These are phyloP conservation scores for Tephrocybe sp. DNA, from an alignment of 768 basidiomycete species.

Conservation along the genomic window DNA sequence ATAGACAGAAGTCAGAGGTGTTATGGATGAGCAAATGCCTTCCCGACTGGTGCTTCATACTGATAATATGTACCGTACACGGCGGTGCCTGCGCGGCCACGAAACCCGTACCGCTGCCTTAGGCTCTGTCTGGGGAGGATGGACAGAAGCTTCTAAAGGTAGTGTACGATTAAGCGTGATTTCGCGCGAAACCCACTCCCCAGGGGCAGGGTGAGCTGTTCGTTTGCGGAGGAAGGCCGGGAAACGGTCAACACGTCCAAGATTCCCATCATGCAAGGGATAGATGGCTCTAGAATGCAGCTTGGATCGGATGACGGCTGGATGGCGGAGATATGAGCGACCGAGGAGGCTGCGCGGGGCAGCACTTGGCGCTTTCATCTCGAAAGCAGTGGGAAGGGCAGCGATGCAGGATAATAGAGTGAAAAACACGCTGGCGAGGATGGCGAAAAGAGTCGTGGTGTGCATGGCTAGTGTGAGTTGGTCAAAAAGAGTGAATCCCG, in stretches of 20 bases:
- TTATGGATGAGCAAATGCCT: too few species aligned
- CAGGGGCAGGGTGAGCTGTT: neutral
- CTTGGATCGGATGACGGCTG: neutral
- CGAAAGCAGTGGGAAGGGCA: slow-evolving; percentile 29
- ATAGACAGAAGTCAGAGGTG: too few species aligned
- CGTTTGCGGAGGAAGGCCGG: slow-evolving; percentile 6
- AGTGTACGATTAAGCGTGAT: too few species aligned
- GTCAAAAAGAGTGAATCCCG: slow-evolving; percentile 7
- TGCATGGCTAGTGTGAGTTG: slow-evolving; percentile 34
- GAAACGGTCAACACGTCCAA: slow-evolving; percentile 10
- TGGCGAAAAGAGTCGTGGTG: slow-evolving; percentile 27
- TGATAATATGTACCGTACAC: neutral
- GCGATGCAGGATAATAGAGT: slow-evolving; percentile 33
- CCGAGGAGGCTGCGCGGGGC: slow-evolving; percentile 24
- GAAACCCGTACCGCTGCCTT: neutral
- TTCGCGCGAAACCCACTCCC: too few species aligned
- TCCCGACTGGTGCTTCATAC: neutral
- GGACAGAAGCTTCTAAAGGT: too few species aligned
- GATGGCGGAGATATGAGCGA: slow-evolving; percentile 18
- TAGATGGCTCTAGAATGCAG: neutral
- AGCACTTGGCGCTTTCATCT: neutral
- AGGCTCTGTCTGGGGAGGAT: neutral
- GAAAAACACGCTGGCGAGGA: slow-evolving; percentile 33
- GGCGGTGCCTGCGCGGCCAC: neutral
- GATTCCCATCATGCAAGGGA: neutral